Conservation (phyloP, 2,329 filamentous ascomycete species). For the Phialemonium atrogriseum region DNA sequence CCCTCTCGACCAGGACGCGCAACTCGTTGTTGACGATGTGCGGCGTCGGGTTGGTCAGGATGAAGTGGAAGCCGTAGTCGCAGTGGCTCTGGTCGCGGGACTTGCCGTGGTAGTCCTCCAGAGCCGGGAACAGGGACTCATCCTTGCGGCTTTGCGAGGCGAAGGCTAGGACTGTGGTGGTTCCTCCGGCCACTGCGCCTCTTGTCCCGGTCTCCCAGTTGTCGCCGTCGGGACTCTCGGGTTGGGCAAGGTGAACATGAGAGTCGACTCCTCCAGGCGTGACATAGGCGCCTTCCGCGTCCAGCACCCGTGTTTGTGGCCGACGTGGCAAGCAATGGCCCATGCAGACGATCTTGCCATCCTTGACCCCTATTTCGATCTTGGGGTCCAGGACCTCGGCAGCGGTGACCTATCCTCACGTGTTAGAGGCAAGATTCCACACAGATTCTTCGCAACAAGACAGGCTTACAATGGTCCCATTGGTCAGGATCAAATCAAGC, state of each 20-base stretch:
- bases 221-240: background rate
- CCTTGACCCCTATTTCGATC: conserved; percentile 32
- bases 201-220: conserved; percentile 31
- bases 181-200: conserved; percentile 49
- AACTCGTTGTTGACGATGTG: conserved; percentile 31
- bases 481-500: no score
- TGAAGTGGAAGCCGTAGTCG: conserved; percentile 49
- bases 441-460: no score
- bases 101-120: conserved; percentile 37
- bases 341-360: conserved; percentile 33
- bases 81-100: conserved; percentile 38
- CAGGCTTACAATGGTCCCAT: no score
- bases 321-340: conserved; percentile 29
- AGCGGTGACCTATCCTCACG: no score
- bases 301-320: conserved; percentile 24
- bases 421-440: no score
- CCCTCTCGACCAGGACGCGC: conserved; percentile 20
- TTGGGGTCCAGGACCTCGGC: conserved; percentile 30
- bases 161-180: conserved; percentile 50
- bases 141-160: conserved; percentile 42
- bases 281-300: conserved; percentile 33
- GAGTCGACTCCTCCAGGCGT: conserved; percentile 32
- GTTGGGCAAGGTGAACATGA: conserved; percentile 24
- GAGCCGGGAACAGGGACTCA: conserved; percentile 32
- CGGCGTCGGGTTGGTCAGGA: conserved; percentile 35